phyloP scores from a whole-genome alignment of 129 eudicot genomes.

The Pulicaria dysenterica region DNA sequence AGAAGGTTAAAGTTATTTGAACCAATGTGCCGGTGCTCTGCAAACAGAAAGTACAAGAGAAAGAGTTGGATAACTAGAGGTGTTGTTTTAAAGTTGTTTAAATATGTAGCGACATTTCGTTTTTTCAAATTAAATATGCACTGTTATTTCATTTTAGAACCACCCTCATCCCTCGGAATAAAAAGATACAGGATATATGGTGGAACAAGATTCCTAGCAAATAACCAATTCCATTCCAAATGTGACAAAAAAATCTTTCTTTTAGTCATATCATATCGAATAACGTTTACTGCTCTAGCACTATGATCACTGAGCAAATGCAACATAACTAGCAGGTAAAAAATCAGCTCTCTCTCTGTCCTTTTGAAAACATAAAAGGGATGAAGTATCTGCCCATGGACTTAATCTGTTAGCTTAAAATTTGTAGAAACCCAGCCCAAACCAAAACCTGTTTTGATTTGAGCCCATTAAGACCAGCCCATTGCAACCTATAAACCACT shows the following conservation, averaged over 20 bases:
- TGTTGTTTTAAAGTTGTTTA: no score
- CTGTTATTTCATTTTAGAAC: no score
- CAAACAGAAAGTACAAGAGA: constrained; percentile 37
- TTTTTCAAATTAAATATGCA: no score
- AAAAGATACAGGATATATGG: no score
- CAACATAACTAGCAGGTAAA: constrained; percentile 9
- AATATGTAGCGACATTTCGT: no score
- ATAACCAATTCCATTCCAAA: background rate
- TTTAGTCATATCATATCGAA: background rate
- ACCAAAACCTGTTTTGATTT: background rate
- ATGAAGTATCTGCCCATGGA: background rate
- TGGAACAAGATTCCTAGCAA: no score
- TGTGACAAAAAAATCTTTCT: background rate
- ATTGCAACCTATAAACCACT: constrained; percentile 7
- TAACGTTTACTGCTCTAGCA: background rate
- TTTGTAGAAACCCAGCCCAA: background rate
- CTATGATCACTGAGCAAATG: constrained; percentile 15
- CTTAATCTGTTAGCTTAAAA: background rate
- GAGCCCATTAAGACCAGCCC: constrained; percentile 1
- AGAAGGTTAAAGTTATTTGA: constrained; percentile 92
- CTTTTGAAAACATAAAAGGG: background rate
- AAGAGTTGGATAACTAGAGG: background rate
- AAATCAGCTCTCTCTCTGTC: background rate
- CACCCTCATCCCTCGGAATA: no score
- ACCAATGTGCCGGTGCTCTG: constrained; percentile 99